Conservation (phyloP, 345 rosid species). For the Syzygium oleosum region DNA sequence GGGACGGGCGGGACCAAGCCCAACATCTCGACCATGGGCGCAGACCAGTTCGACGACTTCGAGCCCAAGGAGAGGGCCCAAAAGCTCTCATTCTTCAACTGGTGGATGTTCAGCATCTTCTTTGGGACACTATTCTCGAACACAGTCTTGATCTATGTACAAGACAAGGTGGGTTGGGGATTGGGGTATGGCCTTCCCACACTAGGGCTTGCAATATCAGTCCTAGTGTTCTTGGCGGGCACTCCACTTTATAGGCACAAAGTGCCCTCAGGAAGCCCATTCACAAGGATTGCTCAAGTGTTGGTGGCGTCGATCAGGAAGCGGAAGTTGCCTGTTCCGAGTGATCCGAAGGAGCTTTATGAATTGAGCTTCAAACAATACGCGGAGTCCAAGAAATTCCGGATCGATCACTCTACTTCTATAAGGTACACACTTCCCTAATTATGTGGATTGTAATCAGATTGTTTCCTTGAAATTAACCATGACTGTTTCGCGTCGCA, state of each 20-base stretch:
- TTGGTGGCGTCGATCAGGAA: slow-evolving; percentile 41
- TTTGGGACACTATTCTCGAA: slow-evolving; percentile 49
- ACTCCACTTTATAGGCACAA: slow-evolving; percentile 46
- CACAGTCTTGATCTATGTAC: slow-evolving; percentile 44
- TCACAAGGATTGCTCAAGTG: slow-evolving; percentile 36
- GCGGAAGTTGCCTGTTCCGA: slow-evolving; percentile 24
- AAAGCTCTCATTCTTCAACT: slow-evolving; percentile 59
- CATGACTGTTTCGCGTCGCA: neutral
- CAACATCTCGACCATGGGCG: slow-evolving; percentile 61
- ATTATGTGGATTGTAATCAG: neutral
- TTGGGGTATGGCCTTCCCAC: slow-evolving; percentile 52
- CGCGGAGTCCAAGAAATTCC: slow-evolving; percentile 10
- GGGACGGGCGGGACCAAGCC: slow-evolving; percentile 63
- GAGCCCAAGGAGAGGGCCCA: slow-evolving; percentile 46
- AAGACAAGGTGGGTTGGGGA: slow-evolving; percentile 34
- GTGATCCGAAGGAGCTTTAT: slow-evolving; percentile 37
- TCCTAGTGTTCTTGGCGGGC: slow-evolving; percentile 33
- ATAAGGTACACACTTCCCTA: slow-evolving; percentile 24
- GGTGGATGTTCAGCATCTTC: slow-evolving; percentile 70
- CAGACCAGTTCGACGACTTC: slow-evolving; percentile 55
- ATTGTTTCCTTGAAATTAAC: neutral
- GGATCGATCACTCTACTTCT: slow-evolving; percentile 38
- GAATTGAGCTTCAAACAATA: slow-evolving; percentile 31
- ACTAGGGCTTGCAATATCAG: slow-evolving; percentile 23
- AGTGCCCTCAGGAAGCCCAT: slow-evolving; percentile 34